A percentile compares a stretch with the other conserved stretches of the same genome.
phyloP scores from a whole-genome alignment of 495 filamentous ascomycete species.

The Platismatia glauca region DNA sequence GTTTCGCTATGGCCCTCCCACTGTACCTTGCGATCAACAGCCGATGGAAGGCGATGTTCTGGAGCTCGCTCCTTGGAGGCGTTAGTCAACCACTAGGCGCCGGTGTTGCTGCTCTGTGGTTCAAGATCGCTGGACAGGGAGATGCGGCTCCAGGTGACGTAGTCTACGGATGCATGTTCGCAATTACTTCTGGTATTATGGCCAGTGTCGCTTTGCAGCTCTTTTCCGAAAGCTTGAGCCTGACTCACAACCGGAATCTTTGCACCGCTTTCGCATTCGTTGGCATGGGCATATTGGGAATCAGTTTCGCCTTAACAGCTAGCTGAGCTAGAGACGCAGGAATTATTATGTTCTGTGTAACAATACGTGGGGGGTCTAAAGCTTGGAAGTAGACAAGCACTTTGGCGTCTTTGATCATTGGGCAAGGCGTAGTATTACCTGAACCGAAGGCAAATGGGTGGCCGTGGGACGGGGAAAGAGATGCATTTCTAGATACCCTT shows the following conservation, averaged over 20 bases:
- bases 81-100: constrained; percentile 81
- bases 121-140: constrained; percentile 43
- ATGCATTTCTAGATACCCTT: constrained; percentile 6
- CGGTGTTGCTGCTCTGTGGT: constrained; percentile 73
- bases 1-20: constrained; percentile 86
- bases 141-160: constrained; percentile 37
- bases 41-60: constrained; percentile 69
- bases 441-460: not conserved
- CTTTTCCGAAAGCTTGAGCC: constrained; percentile 71
- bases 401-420: not conserved
- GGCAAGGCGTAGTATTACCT: not conserved
- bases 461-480: not conserved
- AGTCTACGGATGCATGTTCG: constrained; percentile 85
- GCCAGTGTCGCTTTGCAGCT: constrained; percentile 81
- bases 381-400: not conserved
- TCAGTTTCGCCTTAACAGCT: constrained; percentile 77
- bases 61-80: constrained; percentile 76
- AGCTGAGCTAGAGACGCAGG: constrained; percentile 12
- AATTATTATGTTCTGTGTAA: not conserved
- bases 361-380: not conserved
- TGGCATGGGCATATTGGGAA: constrained; percentile 81
- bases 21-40: constrained; percentile 78
- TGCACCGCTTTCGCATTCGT: constrained; percentile 79
- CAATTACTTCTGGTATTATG: constrained; percentile 89
- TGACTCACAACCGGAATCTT: constrained; percentile 71